Percentiles rank a stretch among this genome's conserved stretches.
phyloP scores from a whole-genome alignment of 306 rosid genomes.

The Cucumis melo region DNA sequence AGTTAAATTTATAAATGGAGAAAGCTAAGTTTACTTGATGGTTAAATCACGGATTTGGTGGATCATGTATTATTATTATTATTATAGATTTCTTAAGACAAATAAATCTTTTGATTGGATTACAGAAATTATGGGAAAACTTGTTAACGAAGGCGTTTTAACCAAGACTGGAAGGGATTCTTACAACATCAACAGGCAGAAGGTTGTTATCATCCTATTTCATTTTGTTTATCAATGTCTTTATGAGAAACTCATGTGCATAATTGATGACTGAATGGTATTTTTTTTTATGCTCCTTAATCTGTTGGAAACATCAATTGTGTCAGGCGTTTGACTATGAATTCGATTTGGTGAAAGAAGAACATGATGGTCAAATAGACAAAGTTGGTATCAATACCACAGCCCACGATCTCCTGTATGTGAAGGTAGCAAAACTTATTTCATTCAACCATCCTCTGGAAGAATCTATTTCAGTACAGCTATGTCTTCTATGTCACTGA shows the following conservation, averaged over 20 bases:
- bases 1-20: neutral
- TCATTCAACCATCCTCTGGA: neutral
- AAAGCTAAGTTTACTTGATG: conserved; percentile 1
- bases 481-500: neutral
- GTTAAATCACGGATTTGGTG: neutral
- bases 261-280: neutral
- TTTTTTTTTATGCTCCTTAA: neutral
- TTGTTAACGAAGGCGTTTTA: conserved; percentile 49
- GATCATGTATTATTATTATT: neutral
- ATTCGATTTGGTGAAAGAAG: conserved; percentile 59
- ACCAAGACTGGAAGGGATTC: conserved; percentile 45
- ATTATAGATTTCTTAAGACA: neutral
- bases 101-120: conserved; percentile 15
- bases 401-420: conserved; percentile 48
- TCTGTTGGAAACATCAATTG: conserved; percentile 3
- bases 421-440: conserved; percentile 33
- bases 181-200: conserved; percentile 43
- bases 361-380: conserved; percentile 32
- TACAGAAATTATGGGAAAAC: conserved; percentile 67
- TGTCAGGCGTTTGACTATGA: conserved; percentile 52
- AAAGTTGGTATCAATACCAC: conserved; percentile 21
- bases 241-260: neutral
- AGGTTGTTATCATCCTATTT: conserved; percentile 25
- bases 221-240: neutral
- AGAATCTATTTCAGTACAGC: conserved; percentile 3